Evolutionary conservation across 495 filamentous ascomycete species (phyloP).

Genomic region (Talaromyces ruber): DNA sequence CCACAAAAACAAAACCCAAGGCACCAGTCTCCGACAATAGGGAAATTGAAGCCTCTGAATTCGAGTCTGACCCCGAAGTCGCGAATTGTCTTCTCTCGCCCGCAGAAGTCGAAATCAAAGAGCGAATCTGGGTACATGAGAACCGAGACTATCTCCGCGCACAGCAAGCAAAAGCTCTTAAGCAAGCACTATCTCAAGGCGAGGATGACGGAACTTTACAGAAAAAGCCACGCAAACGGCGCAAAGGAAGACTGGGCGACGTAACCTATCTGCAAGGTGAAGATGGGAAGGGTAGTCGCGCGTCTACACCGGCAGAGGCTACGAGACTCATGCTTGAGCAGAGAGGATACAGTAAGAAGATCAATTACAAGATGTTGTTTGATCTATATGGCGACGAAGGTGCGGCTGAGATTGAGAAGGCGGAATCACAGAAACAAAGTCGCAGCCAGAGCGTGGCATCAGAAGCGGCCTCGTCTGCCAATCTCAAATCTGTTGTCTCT

Average conservation of each 20-base stretch:
- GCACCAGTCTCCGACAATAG: constrained; percentile 32
- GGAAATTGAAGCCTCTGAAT: constrained; percentile 66
- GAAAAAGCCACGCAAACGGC: constrained; percentile 35
- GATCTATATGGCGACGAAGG: constrained; percentile 29
- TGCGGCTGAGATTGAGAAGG: constrained; percentile 16
- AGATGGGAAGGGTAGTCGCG: constrained; percentile 29
- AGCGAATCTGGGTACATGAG: constrained; percentile 84
- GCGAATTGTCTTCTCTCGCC: constrained; percentile 61
- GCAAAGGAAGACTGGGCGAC: constrained; percentile 41
- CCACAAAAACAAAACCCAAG: constrained; percentile 1
- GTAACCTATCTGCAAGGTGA: constrained; percentile 38
- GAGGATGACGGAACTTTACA: constrained; percentile 20
- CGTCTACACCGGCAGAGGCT: constrained; percentile 58
- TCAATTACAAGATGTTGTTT: constrained; percentile 70
- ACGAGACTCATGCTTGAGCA: constrained; percentile 64
- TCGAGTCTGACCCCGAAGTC: constrained; percentile 74
- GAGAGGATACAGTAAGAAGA: constrained; percentile 66
- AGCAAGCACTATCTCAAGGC: constrained; percentile 50
- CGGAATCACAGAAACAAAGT: constrained; percentile 15
- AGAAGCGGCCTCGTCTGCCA: neutral
- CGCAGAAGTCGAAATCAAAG: constrained; percentile 67
- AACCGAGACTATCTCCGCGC: constrained; percentile 85
- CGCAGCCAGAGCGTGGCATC: constrained; percentile 30
- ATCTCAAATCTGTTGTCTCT: neutral
- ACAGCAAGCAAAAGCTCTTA: constrained; percentile 67